A percentile compares a stretch with the other conserved stretches of the same genome.
phyloP scores from a whole-genome alignment of 148 eudicot species.

The Simmondsia chinensis region DNA sequence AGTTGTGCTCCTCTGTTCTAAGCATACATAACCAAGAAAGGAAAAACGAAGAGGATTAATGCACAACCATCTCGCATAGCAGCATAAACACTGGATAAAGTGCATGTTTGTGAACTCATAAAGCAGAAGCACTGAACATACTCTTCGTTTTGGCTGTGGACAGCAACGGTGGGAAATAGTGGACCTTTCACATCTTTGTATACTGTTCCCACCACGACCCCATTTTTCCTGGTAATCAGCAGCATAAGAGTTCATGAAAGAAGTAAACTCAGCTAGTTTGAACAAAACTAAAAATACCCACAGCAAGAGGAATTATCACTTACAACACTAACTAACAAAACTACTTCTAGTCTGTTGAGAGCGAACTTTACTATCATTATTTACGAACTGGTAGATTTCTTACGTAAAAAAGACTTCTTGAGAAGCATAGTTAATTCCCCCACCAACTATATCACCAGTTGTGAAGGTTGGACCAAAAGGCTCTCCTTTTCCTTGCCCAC shows the following conservation, averaged over 20 bases:
- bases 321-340: slow-evolving; percentile 4
- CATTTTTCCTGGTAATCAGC: slow-evolving; percentile 64
- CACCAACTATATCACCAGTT: slow-evolving; percentile 82
- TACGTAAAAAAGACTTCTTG: slow-evolving; percentile 95
- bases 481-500: slow-evolving; percentile 83
- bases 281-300: not conserved
- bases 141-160: slow-evolving; percentile 97
- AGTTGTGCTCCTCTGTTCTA: too few relatives aligned
- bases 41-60: not conserved
- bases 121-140: slow-evolving; percentile 30
- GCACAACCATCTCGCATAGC: not conserved
- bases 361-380: slow-evolving; percentile 9
- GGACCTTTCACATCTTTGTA: slow-evolving; percentile 75
- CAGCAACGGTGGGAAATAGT: slow-evolving; percentile 83
- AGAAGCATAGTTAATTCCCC: slow-evolving; percentile 78
- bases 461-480: slow-evolving; percentile 69
- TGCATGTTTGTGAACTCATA: too few relatives aligned
- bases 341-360: slow-evolving; percentile 6
- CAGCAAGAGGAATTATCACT: slow-evolving; percentile 3
- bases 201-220: slow-evolving; percentile 51
- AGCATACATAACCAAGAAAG: not conserved
- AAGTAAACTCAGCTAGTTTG: too few relatives aligned
- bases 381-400: slow-evolving; percentile 19
- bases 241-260: slow-evolving; percentile 1
- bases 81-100: not conserved